Evolutionary conservation across 2,329 filamentous ascomycete genomes (phyloP).

Genomic region (Scedosporium aurantiacum): DNA sequence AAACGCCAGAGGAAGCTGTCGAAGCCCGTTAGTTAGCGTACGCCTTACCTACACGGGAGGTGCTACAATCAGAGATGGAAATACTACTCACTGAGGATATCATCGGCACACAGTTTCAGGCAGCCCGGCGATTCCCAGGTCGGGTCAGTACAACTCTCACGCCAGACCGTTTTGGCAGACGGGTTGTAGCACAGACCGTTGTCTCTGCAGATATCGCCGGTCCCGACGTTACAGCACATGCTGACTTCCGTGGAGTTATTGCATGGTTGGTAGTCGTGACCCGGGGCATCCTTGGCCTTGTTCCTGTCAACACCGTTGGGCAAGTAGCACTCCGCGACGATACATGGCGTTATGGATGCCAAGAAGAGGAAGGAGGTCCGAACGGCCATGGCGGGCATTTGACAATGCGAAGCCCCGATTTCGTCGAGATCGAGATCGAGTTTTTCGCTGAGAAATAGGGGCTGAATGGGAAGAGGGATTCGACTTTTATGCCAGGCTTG

Average conservation of each 20-base stretch:
- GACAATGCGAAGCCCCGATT: too few species aligned
- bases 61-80: not conserved
- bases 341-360: not conserved
- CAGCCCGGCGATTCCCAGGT: constrained; percentile 13
- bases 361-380: not conserved
- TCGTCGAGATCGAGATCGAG: too few species aligned
- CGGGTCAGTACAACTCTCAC: constrained; percentile 14
- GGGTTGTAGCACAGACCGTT: constrained; percentile 8
- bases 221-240: constrained; percentile 8
- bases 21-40: not conserved
- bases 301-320: constrained; percentile 6
- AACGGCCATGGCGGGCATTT: not conserved
- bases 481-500: too few species aligned
- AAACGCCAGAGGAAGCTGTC: not conserved
- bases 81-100: not conserved
- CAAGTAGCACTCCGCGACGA: constrained; percentile 4
- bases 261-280: constrained; percentile 5
- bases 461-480: too few species aligned
- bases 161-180: constrained; percentile 8
- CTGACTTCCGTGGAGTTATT: not conserved
- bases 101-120: constrained; percentile 12
- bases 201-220: constrained; percentile 4
- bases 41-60: too few species aligned
- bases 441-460: too few species aligned
- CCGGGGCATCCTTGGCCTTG: not conserved